A percentile compares a stretch with the other conserved stretches of the same genome.
Conservation (phyloP, 805 yeast species). For the Wickerhamomyces canadensis region DNA sequence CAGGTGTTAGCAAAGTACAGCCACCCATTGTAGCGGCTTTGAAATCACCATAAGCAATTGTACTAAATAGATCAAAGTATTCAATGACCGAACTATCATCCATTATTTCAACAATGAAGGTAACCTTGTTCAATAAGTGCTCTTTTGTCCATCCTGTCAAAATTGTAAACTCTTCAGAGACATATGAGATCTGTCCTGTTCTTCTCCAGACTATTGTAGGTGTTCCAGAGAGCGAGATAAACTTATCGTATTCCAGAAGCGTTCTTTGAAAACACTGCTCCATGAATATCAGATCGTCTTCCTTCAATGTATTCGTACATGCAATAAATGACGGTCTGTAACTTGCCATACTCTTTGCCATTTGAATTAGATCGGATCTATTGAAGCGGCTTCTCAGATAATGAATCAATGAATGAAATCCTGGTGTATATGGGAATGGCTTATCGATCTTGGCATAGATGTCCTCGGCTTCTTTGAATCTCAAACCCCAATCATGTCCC, state of each 20-base stretch:
- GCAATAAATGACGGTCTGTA: constrained; percentile 93
- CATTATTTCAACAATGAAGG: constrained; percentile 73
- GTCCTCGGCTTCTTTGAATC: constrained; percentile 63
- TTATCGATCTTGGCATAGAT: constrained; percentile 67
- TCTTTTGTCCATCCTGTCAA: constrained; percentile 86
- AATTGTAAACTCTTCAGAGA: constrained; percentile 88
- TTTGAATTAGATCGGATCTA: constrained; percentile 61
- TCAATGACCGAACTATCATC: constrained; percentile 85
- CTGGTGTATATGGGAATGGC: constrained; percentile 88
- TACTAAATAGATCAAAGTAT: constrained; percentile 79
- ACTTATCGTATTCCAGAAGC: constrained; percentile 79
- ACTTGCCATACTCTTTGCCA: constrained; percentile 85
- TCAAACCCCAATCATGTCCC: constrained; percentile 30
- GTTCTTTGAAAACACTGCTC: constrained; percentile 96
- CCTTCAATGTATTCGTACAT: constrained; percentile 80
- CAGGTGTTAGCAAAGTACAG: constrained; percentile 69
- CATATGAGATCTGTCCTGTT: constrained; percentile 92
- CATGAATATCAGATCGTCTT: constrained; percentile 89
- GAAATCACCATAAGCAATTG: constrained; percentile 87
- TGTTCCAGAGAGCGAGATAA: constrained; percentile 80
- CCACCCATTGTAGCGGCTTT: constrained; percentile 84
- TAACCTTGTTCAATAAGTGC: constrained; percentile 57
- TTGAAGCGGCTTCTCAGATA: constrained; percentile 71
- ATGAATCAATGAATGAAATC: constrained; percentile 75
- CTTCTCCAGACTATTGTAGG: constrained; percentile 96